A percentile compares a stretch with the other conserved stretches of the same genome.
These are phyloP conservation scores for Crithidia thermophila DNA, from an alignment of 208 protist species.

Conservation along the genomic window DNA sequence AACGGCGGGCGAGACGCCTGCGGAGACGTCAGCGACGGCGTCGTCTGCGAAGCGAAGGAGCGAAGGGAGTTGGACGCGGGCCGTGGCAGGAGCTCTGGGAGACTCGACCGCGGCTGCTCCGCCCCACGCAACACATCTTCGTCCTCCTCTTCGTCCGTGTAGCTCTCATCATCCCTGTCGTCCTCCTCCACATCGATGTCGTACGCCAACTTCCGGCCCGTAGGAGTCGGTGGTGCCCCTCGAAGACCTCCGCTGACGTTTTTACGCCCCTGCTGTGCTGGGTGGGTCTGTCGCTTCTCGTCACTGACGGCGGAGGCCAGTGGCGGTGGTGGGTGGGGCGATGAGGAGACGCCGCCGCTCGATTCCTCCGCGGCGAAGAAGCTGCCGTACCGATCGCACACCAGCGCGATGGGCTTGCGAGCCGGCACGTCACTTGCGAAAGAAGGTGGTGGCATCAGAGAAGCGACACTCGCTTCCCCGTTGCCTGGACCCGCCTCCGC, in stretches of 20 bases:
- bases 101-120: slow-evolving; percentile 1
- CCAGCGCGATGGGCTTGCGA: too few relatives aligned
- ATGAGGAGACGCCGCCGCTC: not conserved
- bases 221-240: not conserved
- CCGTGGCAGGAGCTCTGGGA: slow-evolving; percentile 10
- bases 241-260: not conserved
- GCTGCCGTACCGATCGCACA: not conserved
- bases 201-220: slow-evolving; percentile 13
- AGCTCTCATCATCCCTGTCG: too few relatives aligned
- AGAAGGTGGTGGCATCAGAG: not conserved
- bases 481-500: not conserved
- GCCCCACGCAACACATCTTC: not conserved
- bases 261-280: not conserved
- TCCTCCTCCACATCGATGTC: not conserved
- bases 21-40: not conserved
- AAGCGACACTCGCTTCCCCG: not conserved
- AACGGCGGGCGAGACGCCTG: not conserved
- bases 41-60: not conserved
- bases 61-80: slow-evolving; percentile 4
- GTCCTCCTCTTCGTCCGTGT: not conserved
- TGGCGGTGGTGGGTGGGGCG: too few relatives aligned
- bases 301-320: too few relatives aligned
- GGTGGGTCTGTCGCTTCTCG: too few relatives aligned
- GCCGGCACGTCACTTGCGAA: too few relatives aligned
- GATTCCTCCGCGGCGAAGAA: not conserved